A percentile compares a stretch with the other conserved stretches of the same genome.
phyloP scores from a whole-genome alignment of 139 green algal genomes.

The Volvox reticuliferus region DNA sequence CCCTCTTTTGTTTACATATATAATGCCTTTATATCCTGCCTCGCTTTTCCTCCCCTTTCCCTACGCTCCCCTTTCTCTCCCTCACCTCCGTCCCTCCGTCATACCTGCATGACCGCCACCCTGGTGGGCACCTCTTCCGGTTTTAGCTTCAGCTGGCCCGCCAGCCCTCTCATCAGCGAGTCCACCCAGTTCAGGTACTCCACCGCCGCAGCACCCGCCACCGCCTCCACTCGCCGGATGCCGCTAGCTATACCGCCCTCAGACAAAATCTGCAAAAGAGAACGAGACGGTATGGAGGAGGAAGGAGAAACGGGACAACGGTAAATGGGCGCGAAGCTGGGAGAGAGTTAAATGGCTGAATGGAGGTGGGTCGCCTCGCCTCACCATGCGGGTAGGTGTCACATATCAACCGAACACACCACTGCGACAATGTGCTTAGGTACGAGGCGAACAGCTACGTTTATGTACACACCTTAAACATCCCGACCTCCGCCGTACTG shows the following conservation, averaged over 20 bases:
- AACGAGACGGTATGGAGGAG: background rate
- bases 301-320: background rate
- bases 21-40: too few relatives aligned
- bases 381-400: too few relatives aligned
- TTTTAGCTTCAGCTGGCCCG: conserved; percentile 60
- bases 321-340: background rate
- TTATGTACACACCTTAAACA: conserved; percentile 73
- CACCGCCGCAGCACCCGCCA: conserved; percentile 82
- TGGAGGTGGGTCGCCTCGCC: too few relatives aligned
- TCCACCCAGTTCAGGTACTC: conserved; percentile 82
- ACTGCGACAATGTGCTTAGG: too few relatives aligned
- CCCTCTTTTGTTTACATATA: too few relatives aligned
- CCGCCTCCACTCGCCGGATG: conserved; percentile 92
- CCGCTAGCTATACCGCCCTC: conserved; percentile 91
- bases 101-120: conserved; percentile 63
- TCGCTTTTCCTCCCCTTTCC: too few relatives aligned
- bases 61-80: too few relatives aligned
- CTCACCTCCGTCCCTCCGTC: background rate
- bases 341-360: too few relatives aligned
- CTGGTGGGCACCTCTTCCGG: conserved; percentile 71
- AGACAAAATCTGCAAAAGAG: conserved; percentile 62
- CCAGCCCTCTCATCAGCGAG: conserved; percentile 71
- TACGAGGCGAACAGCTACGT: too few relatives aligned
- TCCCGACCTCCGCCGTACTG: conserved; percentile 80
- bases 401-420: too few relatives aligned